Conservation (phyloP, 2,329 filamentous ascomycete genomes). For the Microdochium bolleyi region DNA sequence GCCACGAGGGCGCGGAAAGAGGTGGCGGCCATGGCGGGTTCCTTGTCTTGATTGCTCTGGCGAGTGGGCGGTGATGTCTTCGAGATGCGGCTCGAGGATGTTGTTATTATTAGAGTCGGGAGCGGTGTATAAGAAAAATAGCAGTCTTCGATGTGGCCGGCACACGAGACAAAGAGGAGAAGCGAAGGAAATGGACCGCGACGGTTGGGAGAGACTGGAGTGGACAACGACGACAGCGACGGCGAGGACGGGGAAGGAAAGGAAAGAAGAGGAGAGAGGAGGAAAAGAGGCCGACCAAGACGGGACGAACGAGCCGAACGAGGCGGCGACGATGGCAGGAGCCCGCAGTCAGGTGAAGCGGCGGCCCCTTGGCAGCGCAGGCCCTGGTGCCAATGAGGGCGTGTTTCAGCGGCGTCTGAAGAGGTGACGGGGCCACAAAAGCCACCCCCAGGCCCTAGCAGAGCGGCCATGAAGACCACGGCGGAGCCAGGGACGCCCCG, state of each 20-base stretch:
- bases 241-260: background rate
- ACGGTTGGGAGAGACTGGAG: background rate
- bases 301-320: background rate
- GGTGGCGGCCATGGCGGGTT: background rate
- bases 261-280: background rate
- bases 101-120: background rate
- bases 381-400: too few relatives aligned
- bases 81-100: background rate
- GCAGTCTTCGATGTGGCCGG: background rate
- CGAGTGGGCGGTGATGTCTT: background rate
- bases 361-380: too few relatives aligned
- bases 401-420: too few relatives aligned
- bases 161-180: background rate
- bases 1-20: background rate
- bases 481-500: too few relatives aligned
- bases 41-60: background rate
- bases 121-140: background rate
- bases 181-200: background rate
- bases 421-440: too few relatives aligned
- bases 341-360: background rate
- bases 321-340: background rate
- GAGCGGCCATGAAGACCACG: too few relatives aligned
- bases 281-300: background rate
- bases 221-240: background rate
- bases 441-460: too few relatives aligned